phyloP scores from a whole-genome alignment of 2,329 filamentous ascomycete genomes.

The Venturia aucupariae region DNA sequence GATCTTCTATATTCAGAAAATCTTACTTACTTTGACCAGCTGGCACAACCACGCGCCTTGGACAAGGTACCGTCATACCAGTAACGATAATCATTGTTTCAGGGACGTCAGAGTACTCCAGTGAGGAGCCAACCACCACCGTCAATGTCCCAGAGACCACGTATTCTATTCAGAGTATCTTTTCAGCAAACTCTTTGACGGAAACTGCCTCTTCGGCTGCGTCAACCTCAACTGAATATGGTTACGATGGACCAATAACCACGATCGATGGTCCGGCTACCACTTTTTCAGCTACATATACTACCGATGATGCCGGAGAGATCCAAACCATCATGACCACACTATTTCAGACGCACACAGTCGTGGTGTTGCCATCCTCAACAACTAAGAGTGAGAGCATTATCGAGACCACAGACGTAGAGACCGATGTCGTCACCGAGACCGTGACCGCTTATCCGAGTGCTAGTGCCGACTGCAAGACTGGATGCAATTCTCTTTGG shows the following conservation, averaged over 20 bases:
- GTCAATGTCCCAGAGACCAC: neutral
- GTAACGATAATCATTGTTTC: no score
- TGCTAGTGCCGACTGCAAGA: neutral
- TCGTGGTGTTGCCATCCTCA: neutral
- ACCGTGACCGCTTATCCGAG: neutral
- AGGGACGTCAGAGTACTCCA: no score
- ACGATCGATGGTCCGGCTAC: no score
- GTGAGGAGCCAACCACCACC: neutral
- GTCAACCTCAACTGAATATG: neutral
- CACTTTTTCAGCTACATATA: neutral
- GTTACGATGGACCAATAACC: no score
- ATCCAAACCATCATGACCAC: neutral
- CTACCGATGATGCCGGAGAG: neutral
- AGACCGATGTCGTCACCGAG: neutral
- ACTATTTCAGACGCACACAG: neutral
- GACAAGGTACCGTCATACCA: no score
- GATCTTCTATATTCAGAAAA: no score
- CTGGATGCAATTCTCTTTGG: neutral
- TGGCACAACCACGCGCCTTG: no score
- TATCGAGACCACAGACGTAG: neutral
- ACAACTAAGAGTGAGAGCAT: neutral
- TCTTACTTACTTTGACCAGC: no score
- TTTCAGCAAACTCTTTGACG: neutral
- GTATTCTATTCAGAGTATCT: no score
- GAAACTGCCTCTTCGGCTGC: neutral